Percentiles rank a stretch among this genome's conserved stretches.
Evolutionary conservation across 768 basidiomycete species (phyloP).

Genomic region (Lactarius indigo): DNA sequence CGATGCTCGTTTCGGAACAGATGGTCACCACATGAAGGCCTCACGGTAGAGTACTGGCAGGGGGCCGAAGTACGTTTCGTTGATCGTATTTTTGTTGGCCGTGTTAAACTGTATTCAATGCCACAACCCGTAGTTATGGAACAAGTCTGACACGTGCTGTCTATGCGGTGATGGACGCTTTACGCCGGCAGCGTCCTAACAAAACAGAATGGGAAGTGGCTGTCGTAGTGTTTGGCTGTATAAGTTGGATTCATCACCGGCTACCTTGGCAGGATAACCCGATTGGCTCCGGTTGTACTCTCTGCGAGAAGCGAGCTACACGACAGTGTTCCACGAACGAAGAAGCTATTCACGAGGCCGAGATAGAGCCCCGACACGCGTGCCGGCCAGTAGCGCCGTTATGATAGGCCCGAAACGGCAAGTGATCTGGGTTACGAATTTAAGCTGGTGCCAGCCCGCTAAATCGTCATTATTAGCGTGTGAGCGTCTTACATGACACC

Average conservation of each 20-base stretch:
- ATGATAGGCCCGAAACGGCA: neutral
- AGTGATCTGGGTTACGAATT: neutral
- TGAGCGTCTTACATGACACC: neutral
- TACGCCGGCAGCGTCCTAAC: neutral
- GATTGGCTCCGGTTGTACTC: too few species aligned
- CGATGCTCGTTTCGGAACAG: neutral
- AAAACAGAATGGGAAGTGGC: neutral
- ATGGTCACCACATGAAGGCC: neutral
- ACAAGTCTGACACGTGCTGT: neutral
- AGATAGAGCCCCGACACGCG: neutral
- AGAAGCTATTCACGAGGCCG: neutral
- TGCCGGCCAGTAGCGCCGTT: neutral
- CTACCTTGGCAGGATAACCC: too few species aligned
- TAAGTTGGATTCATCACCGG: too few species aligned
- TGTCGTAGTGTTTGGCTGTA: neutral
- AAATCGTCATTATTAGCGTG: neutral
- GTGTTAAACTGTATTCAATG: neutral
- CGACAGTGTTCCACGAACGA: neutral
- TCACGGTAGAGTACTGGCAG: neutral
- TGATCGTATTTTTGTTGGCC: neutral
- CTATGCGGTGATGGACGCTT: neutral
- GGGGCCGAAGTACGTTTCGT: neutral
- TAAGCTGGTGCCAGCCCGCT: neutral
- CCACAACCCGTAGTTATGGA: neutral
- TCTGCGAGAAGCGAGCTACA: too few species aligned